A percentile compares a stretch with the other conserved stretches of the same genome.
phyloP scores from a whole-genome alignment of 2,329 filamentous ascomycete genomes.

The Fusarium sp. region DNA sequence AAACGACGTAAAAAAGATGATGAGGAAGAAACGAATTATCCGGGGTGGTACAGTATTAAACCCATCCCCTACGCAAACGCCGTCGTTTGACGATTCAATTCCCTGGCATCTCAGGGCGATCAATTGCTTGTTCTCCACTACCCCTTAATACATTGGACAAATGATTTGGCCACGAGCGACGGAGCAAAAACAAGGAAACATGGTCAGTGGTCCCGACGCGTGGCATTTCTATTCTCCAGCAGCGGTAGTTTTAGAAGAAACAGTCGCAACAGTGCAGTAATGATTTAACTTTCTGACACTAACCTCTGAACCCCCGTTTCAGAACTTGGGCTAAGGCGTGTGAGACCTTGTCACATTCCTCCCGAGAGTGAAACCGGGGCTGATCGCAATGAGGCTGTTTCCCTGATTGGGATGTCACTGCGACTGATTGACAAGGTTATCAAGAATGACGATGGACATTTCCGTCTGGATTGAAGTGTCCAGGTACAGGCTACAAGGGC shows the following conservation, averaged over 20 bases:
- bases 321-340: background rate
- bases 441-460: background rate
- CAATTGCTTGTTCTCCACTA: conserved; percentile 23
- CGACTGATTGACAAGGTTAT: background rate
- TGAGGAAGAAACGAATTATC: background rate
- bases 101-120: conserved; percentile 5
- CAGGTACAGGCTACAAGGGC: too few species aligned
- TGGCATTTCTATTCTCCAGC: conserved; percentile 5
- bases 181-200: conserved; percentile 16
- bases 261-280: background rate
- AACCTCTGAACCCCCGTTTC: conserved; percentile 12
- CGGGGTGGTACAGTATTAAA: conserved; percentile 25
- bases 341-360: background rate
- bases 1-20: conserved; percentile 1
- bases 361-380: conserved; percentile 6
- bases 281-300: conserved; percentile 12
- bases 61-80: conserved; percentile 9
- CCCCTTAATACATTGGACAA: conserved; percentile 31
- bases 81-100: conserved; percentile 5
- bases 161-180: conserved; percentile 21
- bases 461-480: too few species aligned
- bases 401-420: conserved; percentile 2
- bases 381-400: conserved; percentile 22
- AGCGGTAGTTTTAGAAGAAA: background rate
- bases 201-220: conserved; percentile 12